These are phyloP conservation scores for Fusarium sp. DNA, from an alignment of 2,329 filamentous ascomycete species.

Conservation along the genomic window DNA sequence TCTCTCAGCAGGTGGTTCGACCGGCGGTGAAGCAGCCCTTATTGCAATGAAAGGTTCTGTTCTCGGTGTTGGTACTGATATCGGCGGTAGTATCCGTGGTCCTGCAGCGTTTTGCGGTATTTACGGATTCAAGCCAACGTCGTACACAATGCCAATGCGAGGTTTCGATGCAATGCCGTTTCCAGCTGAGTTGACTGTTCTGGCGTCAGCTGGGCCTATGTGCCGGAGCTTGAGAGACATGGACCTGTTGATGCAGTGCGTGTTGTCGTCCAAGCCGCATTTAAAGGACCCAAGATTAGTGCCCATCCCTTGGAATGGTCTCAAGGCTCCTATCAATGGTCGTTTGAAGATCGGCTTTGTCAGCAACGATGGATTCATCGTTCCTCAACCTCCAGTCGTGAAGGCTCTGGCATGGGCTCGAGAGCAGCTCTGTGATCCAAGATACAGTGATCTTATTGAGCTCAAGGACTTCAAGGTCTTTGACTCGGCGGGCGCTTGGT, in stretches of 20 bases:
- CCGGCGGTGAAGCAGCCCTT: conserved; percentile 60
- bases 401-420: conserved; percentile 56
- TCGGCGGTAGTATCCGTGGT: neutral
- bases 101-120: neutral
- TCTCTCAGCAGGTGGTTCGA: conserved; percentile 67
- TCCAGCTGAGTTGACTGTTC: conserved; percentile 45
- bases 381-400: conserved; percentile 66
- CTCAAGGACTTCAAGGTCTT: neutral
- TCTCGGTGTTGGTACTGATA: neutral
- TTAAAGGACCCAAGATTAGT: conserved; percentile 32
- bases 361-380: conserved; percentile 56
- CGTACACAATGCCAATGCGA: neutral
- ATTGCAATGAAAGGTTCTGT: conserved; percentile 43
- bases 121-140: neutral
- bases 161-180: conserved; percentile 34
- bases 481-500: neutral
- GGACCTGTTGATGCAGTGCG: neutral
- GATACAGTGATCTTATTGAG: neutral
- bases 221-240: neutral
- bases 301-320: conserved; percentile 42
- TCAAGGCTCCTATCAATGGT: conserved; percentile 56
- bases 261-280: neutral
- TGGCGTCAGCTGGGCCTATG: conserved; percentile 3
- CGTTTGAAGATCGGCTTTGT: conserved; percentile 52
- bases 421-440: neutral